Evolutionary conservation across 306 rosid species (phyloP).

Genomic region (Senna siamea): DNA sequence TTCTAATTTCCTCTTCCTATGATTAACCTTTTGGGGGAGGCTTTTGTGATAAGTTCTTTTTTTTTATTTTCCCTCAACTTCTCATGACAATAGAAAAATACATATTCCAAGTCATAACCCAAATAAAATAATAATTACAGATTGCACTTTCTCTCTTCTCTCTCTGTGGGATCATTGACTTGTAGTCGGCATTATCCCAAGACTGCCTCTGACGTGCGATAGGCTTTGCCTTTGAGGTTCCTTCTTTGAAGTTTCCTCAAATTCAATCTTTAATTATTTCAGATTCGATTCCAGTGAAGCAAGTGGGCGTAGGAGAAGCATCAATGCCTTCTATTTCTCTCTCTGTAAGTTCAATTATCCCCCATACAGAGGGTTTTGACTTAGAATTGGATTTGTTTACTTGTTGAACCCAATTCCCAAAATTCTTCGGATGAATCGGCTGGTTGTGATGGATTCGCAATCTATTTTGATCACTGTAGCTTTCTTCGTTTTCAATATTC

Average conservation of each 20-base stretch:
- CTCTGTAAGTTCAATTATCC: constrained; percentile 24
- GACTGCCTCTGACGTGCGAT: not conserved
- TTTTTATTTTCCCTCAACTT: constrained; percentile 31
- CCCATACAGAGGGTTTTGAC: constrained; percentile 14
- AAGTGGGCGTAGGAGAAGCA: constrained; percentile 32
- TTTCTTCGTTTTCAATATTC: constrained; percentile 31
- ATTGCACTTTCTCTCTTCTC: constrained; percentile 4
- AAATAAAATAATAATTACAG: constrained; percentile 2
- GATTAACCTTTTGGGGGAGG: constrained; percentile 32
- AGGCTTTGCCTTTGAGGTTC: constrained; percentile 24
- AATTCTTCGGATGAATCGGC: not conserved
- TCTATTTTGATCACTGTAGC: not conserved
- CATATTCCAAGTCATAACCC: constrained; percentile 14
- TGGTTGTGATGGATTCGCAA: constrained; percentile 25
- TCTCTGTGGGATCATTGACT: constrained; percentile 38
- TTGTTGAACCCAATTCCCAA: constrained; percentile 36
- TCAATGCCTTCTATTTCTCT: constrained; percentile 26
- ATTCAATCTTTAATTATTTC: constrained; percentile 34
- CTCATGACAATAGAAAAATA: constrained; percentile 11
- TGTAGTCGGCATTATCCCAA: constrained; percentile 28
- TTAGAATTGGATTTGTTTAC: constrained; percentile 30
- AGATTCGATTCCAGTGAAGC: constrained; percentile 43
- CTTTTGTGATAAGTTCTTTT: constrained; percentile 32
- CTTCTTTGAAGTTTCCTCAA: constrained; percentile 46
- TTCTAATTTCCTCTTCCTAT: constrained; percentile 13